Evolutionary conservation across 768 basidiomycete species (phyloP).

Genomic region (Lactifluus subvellereus): DNA sequence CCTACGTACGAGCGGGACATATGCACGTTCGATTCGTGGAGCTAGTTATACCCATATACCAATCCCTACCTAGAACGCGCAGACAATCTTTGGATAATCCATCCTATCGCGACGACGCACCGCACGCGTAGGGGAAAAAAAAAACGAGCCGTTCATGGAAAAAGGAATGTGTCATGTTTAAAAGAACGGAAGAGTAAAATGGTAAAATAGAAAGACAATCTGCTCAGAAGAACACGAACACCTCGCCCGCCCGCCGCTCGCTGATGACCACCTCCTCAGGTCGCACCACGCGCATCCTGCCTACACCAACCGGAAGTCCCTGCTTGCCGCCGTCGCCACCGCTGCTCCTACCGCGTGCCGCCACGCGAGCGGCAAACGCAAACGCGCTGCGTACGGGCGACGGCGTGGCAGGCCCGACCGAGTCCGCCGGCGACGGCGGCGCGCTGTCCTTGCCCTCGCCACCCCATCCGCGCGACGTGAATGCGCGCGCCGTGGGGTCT

Average conservation of each 20-base stretch:
- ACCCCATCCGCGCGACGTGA: conserved; percentile 3
- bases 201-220: background rate
- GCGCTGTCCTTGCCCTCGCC: background rate
- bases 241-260: conserved; percentile 1
- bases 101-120: background rate
- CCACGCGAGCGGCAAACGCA: background rate
- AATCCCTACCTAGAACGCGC: conserved; percentile 7
- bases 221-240: conserved; percentile 10
- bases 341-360: background rate
- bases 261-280: conserved; percentile 2
- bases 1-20: background rate
- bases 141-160: background rate
- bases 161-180: background rate
- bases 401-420: conserved; percentile 2
- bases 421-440: conserved; percentile 2
- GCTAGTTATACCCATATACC: conserved; percentile 15
- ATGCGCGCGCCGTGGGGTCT: conserved; percentile 6
- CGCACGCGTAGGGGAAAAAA: background rate
- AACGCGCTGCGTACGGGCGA: background rate
- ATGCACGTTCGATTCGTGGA: conserved; percentile 7
- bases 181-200: background rate
- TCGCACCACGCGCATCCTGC: conserved; percentile 10
- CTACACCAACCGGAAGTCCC: background rate
- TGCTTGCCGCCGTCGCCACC: background rate
- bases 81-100: conserved; percentile 6